Conservation (phyloP, 2,329 filamentous ascomycete species). For the Cladosporium phlei region DNA sequence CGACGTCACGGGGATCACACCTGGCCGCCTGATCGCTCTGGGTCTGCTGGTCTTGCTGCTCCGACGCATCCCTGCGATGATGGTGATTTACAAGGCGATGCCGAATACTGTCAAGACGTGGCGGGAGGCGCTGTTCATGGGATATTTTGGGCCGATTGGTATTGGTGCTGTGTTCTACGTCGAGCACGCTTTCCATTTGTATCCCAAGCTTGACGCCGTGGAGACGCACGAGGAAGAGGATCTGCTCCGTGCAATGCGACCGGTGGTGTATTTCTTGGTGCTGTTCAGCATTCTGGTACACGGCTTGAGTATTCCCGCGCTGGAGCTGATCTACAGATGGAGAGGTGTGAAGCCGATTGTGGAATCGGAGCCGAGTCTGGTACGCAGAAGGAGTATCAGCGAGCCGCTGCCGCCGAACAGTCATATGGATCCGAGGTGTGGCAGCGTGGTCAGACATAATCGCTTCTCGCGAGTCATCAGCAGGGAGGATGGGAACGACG, state of each 20-base stretch:
- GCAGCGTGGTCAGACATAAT: slow-evolving; percentile 12
- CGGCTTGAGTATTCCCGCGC: slow-evolving; percentile 65
- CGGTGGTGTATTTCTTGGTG: slow-evolving; percentile 77
- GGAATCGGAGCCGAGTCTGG: slow-evolving; percentile 4
- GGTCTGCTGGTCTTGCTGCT: slow-evolving; percentile 70
- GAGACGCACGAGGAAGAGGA: slow-evolving; percentile 59
- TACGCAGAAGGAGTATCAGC: slow-evolving; percentile 8
- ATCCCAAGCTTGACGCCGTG: slow-evolving; percentile 53
- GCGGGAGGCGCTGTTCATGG: slow-evolving; percentile 73
- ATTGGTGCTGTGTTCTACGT: slow-evolving; percentile 88
- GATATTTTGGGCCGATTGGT: slow-evolving; percentile 85
- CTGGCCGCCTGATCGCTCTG: slow-evolving; percentile 66
- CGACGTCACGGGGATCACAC: slow-evolving; percentile 54
- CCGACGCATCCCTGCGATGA: slow-evolving; percentile 68
- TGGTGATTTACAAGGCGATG: slow-evolving; percentile 66
- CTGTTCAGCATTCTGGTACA: slow-evolving; percentile 82
- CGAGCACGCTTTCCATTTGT: slow-evolving; percentile 69
- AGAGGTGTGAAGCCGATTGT: slow-evolving; percentile 9
- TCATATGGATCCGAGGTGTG: slow-evolving; percentile 1
- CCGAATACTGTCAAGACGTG: slow-evolving; percentile 50
- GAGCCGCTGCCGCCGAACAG: slow-evolving; percentile 12
- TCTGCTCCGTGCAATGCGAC: slow-evolving; percentile 59
- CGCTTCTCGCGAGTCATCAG: slow-evolving; percentile 13
- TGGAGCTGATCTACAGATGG: slow-evolving; percentile 11
- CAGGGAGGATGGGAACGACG: not conserved